Evolutionary conservation across 768 basidiomycete genomes (phyloP), one percentile per base, ranked within the genome.

Genomic region (Amanita polypyramis): DNA sequence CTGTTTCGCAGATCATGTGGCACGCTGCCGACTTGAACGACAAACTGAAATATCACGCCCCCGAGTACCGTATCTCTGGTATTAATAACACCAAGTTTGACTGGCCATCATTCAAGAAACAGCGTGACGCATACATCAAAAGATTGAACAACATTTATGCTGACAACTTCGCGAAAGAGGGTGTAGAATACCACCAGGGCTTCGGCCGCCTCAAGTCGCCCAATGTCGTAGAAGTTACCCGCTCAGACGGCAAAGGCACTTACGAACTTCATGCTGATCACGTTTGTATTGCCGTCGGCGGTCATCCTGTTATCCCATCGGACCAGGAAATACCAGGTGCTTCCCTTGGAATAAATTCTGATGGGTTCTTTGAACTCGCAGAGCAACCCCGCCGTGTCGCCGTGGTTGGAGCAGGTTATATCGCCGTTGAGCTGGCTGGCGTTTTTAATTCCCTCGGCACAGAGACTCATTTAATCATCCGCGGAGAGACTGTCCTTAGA

Each of bases 351-450:
- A 95, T 91, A 54, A 73, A 83, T 65, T 95, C 91, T 7, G 96
- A 99, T 62, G 94, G 93, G 2, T 99, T 99, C 73, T 99, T 99
- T 58, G 89, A 80, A 38, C 78, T 99, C 38, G 79, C 80, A 54
- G 76, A 85, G 44, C 92, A 95, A 63, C 96, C 96, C 7, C 89
- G 85, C 65, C 79, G 92, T 50, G 93, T 96, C 25, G 94, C 84
- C 2, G 84, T 98, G 47, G 82, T 97, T 36, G 96, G 96, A 39
- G 96, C 96, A 11, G 96, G 96, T 1, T 99, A 99, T 64, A 98
- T 99, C 56, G 93, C 93, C 14, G 89, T 97, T 52, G 96, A 99
- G 66, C 80, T 99, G 39, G 91, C 95, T 4, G 96, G 96, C 15
- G 79, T 99, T 47, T 79, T 99, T 67, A 80, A 97, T 65, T 74